Conservation (phyloP, 2,329 filamentous ascomycete genomes). For the Neonectria magnoliae region DNA sequence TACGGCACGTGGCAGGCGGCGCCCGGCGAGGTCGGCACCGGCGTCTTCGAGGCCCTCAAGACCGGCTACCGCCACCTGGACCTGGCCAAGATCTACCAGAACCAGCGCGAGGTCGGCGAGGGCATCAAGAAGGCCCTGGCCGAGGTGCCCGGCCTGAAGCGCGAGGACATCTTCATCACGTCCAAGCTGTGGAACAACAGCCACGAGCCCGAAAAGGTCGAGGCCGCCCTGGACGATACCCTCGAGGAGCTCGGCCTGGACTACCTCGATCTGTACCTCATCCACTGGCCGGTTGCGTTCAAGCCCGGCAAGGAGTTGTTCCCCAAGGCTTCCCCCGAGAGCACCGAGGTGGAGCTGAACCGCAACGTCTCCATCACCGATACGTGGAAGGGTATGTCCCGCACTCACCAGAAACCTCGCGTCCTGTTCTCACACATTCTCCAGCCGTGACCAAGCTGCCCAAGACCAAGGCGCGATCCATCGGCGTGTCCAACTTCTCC, state of each 20-base stretch:
- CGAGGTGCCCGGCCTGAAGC: slow-evolving; percentile 62
- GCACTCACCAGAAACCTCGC: not conserved
- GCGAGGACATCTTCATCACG: slow-evolving; percentile 69
- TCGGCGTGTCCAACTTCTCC: slow-evolving; percentile 79
- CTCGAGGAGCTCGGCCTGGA: slow-evolving; percentile 65
- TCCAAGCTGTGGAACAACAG: slow-evolving; percentile 73
- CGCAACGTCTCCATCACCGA: slow-evolving; percentile 53
- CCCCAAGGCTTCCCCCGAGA: slow-evolving; percentile 51
- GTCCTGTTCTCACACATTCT: not conserved
- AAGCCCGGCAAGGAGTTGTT: slow-evolving; percentile 53
- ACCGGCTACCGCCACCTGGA: slow-evolving; percentile 72
- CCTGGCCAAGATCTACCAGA: slow-evolving; percentile 67
- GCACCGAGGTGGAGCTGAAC: slow-evolving; percentile 53
- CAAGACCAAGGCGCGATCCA: slow-evolving; percentile 70
- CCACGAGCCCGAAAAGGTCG: slow-evolving; percentile 69
- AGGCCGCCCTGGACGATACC: slow-evolving; percentile 64
- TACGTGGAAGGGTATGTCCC: slow-evolving; percentile 54
- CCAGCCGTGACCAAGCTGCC: slow-evolving; percentile 64
- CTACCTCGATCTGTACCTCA: slow-evolving; percentile 70
- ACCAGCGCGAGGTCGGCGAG: slow-evolving; percentile 68
- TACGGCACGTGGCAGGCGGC: slow-evolving; percentile 75
- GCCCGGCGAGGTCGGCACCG: slow-evolving; percentile 70
- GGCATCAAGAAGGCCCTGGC: slow-evolving; percentile 60
- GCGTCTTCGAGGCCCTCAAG: slow-evolving; percentile 71
- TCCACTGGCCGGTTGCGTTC: slow-evolving; percentile 70